Conservation (phyloP, 768 basidiomycete genomes). For the Leccinum incarnatum region DNA sequence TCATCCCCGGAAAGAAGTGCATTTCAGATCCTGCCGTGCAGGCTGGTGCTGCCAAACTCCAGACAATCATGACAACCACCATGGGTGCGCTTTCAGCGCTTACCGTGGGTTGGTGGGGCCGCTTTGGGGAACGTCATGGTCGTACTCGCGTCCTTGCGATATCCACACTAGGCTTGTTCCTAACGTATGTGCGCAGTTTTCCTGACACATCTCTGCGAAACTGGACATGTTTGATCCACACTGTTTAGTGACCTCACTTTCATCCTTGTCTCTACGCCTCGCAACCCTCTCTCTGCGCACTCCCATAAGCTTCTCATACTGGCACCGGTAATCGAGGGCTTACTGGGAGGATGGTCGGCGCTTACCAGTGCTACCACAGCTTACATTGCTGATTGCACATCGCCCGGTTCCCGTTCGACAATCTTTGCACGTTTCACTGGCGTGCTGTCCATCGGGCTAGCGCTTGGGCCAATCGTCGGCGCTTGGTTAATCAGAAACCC, state of each 20-base stretch:
- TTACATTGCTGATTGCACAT: slow-evolving; percentile 76
- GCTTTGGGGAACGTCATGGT: slow-evolving; percentile 71
- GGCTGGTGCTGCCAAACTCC: slow-evolving; percentile 68
- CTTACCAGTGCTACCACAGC: slow-evolving; percentile 61
- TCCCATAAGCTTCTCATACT: slow-evolving; percentile 73
- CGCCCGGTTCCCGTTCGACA: slow-evolving; percentile 73
- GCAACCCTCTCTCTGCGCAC: slow-evolving; percentile 56
- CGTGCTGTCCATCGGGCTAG: slow-evolving; percentile 72
- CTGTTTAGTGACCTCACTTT: slow-evolving; percentile 68
- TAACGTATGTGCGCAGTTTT: slow-evolving; percentile 56
- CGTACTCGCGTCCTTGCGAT: slow-evolving; percentile 71
- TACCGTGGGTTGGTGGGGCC: slow-evolving; percentile 87
- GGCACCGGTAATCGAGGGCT: slow-evolving; percentile 77
- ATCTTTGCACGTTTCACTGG: slow-evolving; percentile 71
- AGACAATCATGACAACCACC: slow-evolving; percentile 70
- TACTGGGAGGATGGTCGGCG: slow-evolving; percentile 76
- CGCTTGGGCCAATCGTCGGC: slow-evolving; percentile 74
- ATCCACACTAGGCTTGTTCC: slow-evolving; percentile 64
- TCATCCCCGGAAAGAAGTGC: slow-evolving; percentile 38
- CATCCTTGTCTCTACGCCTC: slow-evolving; percentile 70
- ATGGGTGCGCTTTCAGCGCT: slow-evolving; percentile 80
- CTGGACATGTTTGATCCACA: slow-evolving; percentile 3
- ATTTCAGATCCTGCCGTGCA: slow-evolving; percentile 55
- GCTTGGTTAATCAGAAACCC: slow-evolving; percentile 49
- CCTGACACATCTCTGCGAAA: background rate